Evolutionary conservation across 371 early-diverging fungal genomes (phyloP).

Genomic region (Smittium mucronatum): DNA sequence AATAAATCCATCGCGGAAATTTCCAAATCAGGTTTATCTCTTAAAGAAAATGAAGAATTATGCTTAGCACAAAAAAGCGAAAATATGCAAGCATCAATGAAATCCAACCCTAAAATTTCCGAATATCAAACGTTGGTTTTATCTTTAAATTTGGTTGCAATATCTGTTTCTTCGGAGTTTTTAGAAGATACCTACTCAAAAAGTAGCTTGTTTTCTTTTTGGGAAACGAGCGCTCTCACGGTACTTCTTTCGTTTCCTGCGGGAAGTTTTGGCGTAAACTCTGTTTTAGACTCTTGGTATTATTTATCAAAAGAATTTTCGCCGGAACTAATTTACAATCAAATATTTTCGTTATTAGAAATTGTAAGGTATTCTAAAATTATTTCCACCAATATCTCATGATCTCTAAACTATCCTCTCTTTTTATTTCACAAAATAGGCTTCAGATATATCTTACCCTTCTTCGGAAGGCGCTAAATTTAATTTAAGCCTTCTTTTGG

Average conservation of each 20-base stretch:
- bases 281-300: neutral
- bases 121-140: neutral
- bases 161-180: neutral
- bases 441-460: neutral
- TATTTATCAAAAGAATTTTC: neutral
- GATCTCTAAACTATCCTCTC: neutral
- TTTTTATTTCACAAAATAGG: neutral
- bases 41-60: too few relatives aligned
- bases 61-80: too few relatives aligned
- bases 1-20: neutral
- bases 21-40: neutral
- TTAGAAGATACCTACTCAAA: neutral
- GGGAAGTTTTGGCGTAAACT: neutral
- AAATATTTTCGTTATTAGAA: neutral
- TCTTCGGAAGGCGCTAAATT: neutral
- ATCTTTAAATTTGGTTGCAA: neutral
- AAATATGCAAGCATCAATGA: too few relatives aligned
- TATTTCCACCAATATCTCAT: neutral
- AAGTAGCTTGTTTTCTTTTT: neutral
- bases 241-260: neutral
- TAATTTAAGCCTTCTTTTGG: neutral
- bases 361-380: neutral
- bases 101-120: too few relatives aligned
- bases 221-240: neutral
- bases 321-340: neutral